Percentiles rank a stretch among this genome's conserved stretches.
Conservation (phyloP, 2,329 filamentous ascomycete genomes). For the Pseudogymnoascus sp. region DNA sequence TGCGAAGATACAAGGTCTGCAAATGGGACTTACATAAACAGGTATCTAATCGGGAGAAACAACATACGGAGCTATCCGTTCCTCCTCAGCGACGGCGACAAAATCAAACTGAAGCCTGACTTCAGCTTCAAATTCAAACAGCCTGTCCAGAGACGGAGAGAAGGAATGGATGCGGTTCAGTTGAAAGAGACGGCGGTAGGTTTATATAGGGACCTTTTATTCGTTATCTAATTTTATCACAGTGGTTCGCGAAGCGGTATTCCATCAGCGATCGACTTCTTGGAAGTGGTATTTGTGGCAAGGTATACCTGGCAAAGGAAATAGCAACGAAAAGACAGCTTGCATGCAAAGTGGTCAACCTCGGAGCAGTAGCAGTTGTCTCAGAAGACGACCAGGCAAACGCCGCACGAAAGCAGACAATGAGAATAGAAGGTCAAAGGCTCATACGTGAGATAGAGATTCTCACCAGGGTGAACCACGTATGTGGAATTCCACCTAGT, state of each 20-base stretch:
- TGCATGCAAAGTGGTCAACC: slow-evolving; percentile 58
- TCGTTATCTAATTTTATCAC: slow-evolving; percentile 5
- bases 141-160: slow-evolving; percentile 8
- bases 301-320: slow-evolving; percentile 47
- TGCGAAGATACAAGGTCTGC: slow-evolving; percentile 46
- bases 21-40: slow-evolving; percentile 47
- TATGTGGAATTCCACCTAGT: slow-evolving; percentile 26
- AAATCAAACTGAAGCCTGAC: slow-evolving; percentile 33
- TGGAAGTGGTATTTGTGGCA: slow-evolving; percentile 44
- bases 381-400: background rate
- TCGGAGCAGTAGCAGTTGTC: slow-evolving; percentile 27
- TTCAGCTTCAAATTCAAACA: slow-evolving; percentile 32
- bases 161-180: slow-evolving; percentile 22
- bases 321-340: slow-evolving; percentile 46
- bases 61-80: slow-evolving; percentile 29
- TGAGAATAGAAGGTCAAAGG: slow-evolving; percentile 25
- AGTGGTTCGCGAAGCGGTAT: slow-evolving; percentile 41
- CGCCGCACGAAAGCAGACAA: background rate
- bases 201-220: background rate
- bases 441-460: slow-evolving; percentile 43
- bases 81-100: slow-evolving; percentile 43
- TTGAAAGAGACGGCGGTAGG: slow-evolving; percentile 30
- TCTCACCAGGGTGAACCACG: slow-evolving; percentile 45
- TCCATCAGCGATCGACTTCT: slow-evolving; percentile 40
- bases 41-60: slow-evolving; percentile 35